Percentiles rank a stretch among this genome's conserved stretches.
Conservation (phyloP, 192 early-diverging fungal species). For the Cetraspora pellucida region DNA sequence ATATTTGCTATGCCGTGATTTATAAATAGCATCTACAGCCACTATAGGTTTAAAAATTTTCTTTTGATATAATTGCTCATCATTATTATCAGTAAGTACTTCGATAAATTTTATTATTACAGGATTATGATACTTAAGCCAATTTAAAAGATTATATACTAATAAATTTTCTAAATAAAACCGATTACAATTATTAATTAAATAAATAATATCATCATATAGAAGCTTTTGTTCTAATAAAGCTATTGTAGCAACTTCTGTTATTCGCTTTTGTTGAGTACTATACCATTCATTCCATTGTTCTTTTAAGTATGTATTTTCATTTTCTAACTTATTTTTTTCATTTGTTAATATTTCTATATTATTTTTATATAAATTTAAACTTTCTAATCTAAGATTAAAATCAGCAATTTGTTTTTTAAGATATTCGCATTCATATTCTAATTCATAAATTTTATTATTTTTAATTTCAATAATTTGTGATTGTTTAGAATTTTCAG, state of each 20-base stretch:
- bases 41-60: conserved; percentile 12
- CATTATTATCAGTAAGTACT: neutral
- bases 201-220: conserved; percentile 12
- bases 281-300: too few species aligned
- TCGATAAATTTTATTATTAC: conserved; percentile 15
- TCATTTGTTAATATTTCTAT: too few species aligned
- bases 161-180: conserved; percentile 1
- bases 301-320: too few species aligned
- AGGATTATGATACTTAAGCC: neutral
- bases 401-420: too few species aligned
- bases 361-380: too few species aligned
- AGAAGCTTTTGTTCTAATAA: neutral
- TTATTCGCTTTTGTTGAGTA: too few species aligned
- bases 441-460: too few species aligned
- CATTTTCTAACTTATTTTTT: too few species aligned
- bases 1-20: conserved; percentile 7
- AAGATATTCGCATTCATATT: too few species aligned
- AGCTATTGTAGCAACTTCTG: neutral
- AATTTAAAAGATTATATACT: neutral
- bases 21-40: conserved; percentile 5
- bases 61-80: neutral
- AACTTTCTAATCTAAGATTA: too few species aligned
- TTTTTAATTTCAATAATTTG: too few species aligned
- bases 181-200: neutral
- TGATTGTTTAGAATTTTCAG: too few species aligned